Base-by-base conservation (phyloP, 2,329 filamentous ascomycete genomes). In the Emergomyces orientalis region DNA sequence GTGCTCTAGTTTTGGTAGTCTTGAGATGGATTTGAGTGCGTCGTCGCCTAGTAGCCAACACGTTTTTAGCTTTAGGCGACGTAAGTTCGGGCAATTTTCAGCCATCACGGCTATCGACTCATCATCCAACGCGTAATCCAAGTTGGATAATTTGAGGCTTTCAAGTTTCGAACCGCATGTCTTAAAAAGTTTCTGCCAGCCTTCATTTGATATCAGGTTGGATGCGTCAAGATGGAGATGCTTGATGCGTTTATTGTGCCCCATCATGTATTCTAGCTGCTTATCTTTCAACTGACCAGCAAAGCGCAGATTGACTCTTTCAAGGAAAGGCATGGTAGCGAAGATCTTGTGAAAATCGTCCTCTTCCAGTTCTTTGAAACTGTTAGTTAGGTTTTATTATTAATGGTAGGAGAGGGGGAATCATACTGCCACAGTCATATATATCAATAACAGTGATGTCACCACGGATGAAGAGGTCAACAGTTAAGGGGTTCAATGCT, bases 261-360 rank as follows among this genome's bases (percentile, higher is more conserved):
- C 86, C 25, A 90, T 79, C 70, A 97, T 83, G 73, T 93, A 96
- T 60, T 90, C 84, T 74, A 97, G 82, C 51, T 91, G 88, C 47
- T 81, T 81, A 70, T 97, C 89, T 75, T 96, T 96, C 80, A 97
- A 88, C 71, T 96, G 92, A 59, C 94, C 89, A n/a, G 88, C 90
- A 70, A 92, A 93, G 58, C 88, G 86, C 13, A 96, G 78, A 67
- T 91, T 88, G 63, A 97, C 80, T 52, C 82, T 82, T 69, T 85
- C 85, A 61, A 96, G 78, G 6, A 80, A 81, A 0, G 89, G 86
- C 63, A 89, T 86, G 2, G 86, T 82, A 60, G 91, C 88, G 65
- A 97, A 91, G 51, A 96, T 90, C 66, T 87, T 84, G 57, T 89
- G 83, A 67, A 88, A 91, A 70, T 97, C 91, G 67, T 91, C 84